Evolutionary conservation across 225 moss, liverwort and hornwort species (phyloP).

Genomic region (Bryum argenteum): DNA sequence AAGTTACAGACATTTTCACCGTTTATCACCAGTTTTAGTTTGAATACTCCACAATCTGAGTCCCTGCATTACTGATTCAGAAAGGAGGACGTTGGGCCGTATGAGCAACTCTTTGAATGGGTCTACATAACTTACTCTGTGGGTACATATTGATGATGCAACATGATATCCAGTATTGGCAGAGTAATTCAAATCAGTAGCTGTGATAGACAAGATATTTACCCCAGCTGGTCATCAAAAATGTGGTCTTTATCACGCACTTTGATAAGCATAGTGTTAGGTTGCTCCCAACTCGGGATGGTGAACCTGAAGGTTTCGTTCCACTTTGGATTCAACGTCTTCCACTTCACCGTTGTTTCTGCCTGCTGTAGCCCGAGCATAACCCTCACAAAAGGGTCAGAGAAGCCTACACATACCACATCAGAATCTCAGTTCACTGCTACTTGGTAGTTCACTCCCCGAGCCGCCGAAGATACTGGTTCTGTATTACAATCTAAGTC

Average conservation of each 20-base stretch:
- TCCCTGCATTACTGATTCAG: too few species aligned
- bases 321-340: constrained; percentile 85
- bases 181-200: constrained; percentile 6
- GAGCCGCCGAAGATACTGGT: constrained; percentile 20
- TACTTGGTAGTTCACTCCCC: background rate
- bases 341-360: constrained; percentile 65
- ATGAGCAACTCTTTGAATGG: too few species aligned
- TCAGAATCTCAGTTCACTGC: constrained; percentile 15
- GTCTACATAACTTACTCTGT: too few species aligned
- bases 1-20: too few species aligned
- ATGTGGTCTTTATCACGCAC: constrained; percentile 87
- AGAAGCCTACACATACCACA: constrained; percentile 57
- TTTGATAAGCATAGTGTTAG: constrained; percentile 49
- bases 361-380: constrained; percentile 45
- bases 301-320: constrained; percentile 66
- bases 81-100: too few species aligned
- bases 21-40: too few species aligned
- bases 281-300: constrained; percentile 63
- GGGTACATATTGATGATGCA: background rate
- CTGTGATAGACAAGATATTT: constrained; percentile 11
- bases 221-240: constrained; percentile 82
- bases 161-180: background rate
- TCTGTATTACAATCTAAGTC: constrained; percentile 16
- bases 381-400: constrained; percentile 89
- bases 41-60: too few species aligned